Evolutionary conservation across 805 yeast species (phyloP).

Genomic region (Saturnispora gosingensis): DNA sequence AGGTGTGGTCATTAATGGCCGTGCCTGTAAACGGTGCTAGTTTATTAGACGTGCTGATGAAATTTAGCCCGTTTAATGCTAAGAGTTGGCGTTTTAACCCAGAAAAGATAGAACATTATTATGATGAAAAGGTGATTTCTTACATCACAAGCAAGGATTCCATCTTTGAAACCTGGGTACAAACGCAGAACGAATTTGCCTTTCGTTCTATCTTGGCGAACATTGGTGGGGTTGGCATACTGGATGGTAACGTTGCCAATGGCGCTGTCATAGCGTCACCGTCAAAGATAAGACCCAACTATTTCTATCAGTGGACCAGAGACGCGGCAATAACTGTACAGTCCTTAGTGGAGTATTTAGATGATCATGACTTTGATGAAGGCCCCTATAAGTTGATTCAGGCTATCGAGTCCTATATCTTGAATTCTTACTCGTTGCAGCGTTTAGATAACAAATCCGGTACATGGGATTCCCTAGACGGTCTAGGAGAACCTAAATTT

Average conservation of each 20-base stretch:
- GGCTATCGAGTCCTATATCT: constrained; percentile 51
- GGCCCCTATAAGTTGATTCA: constrained; percentile 12
- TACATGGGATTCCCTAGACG: constrained; percentile 37
- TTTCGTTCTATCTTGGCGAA: constrained; percentile 42
- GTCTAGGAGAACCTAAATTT: constrained; percentile 90
- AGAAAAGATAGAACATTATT: not conserved
- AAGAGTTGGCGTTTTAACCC: not conserved
- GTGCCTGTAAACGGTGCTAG: not conserved
- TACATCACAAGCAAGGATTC: not conserved
- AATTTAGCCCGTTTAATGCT: not conserved
- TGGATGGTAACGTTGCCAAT: constrained; percentile 32
- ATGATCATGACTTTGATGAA: constrained; percentile 30
- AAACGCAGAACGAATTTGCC: constrained; percentile 32
- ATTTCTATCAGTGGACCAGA: constrained; percentile 84
- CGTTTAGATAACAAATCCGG: constrained; percentile 66
- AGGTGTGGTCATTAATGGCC: not conserved
- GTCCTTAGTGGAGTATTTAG: constrained; percentile 48
- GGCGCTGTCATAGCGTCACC: constrained; percentile 88
- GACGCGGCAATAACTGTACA: constrained; percentile 78
- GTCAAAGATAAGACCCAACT: constrained; percentile 60
- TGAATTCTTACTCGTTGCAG: constrained; percentile 52
- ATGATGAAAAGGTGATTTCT: not conserved
- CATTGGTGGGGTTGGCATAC: constrained; percentile 41
- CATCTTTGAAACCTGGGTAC: constrained; percentile 43
- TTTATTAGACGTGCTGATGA: not conserved